A percentile compares a stretch with the other conserved stretches of the same genome.
These are phyloP conservation scores for Graphiopsis chlorocephala DNA, from an alignment of 2,329 filamentous ascomycete genomes.

Conservation along the genomic window DNA sequence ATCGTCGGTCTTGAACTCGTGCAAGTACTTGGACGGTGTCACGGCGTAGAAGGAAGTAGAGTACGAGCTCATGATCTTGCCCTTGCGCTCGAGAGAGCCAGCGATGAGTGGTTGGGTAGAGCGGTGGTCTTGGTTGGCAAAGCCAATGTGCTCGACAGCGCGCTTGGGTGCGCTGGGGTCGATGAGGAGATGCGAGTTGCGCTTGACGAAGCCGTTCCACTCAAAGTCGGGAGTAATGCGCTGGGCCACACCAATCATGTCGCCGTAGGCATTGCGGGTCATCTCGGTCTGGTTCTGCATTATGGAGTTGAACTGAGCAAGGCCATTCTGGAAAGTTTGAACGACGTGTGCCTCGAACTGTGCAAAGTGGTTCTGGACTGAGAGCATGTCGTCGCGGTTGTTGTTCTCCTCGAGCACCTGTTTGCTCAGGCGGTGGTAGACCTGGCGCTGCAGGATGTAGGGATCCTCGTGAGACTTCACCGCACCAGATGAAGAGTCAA, in stretches of 20 bases:
- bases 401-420: slow-evolving; percentile 96
- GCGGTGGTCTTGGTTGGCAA: slow-evolving; percentile 83
- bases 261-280: slow-evolving; percentile 73
- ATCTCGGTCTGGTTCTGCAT: slow-evolving; percentile 78
- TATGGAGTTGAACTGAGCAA: slow-evolving; percentile 80
- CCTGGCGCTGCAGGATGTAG: slow-evolving; percentile 78
- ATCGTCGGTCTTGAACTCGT: slow-evolving; percentile 95
- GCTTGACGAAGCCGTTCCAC: slow-evolving; percentile 79
- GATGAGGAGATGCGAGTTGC: slow-evolving; percentile 70
- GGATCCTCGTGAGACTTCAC: slow-evolving; percentile 75
- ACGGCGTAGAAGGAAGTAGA: slow-evolving; percentile 85
- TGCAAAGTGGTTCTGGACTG: slow-evolving; percentile 86
- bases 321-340: slow-evolving; percentile 74
- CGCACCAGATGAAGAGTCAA: slow-evolving; percentile 71
- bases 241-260: slow-evolving; percentile 76
- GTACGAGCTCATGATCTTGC: slow-evolving; percentile 79
- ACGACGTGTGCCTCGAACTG: slow-evolving; percentile 85
- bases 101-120: slow-evolving; percentile 81
- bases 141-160: slow-evolving; percentile 69
- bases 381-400: slow-evolving; percentile 84
- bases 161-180: slow-evolving; percentile 74
- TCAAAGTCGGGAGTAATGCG: slow-evolving; percentile 81
- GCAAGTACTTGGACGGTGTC: slow-evolving; percentile 81
- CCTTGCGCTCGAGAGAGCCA: slow-evolving; percentile 86
- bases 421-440: slow-evolving; percentile 80